Evolutionary conservation across 2,329 filamentous ascomycete genomes (phyloP).

Genomic region (Leptodontidium sp.): DNA sequence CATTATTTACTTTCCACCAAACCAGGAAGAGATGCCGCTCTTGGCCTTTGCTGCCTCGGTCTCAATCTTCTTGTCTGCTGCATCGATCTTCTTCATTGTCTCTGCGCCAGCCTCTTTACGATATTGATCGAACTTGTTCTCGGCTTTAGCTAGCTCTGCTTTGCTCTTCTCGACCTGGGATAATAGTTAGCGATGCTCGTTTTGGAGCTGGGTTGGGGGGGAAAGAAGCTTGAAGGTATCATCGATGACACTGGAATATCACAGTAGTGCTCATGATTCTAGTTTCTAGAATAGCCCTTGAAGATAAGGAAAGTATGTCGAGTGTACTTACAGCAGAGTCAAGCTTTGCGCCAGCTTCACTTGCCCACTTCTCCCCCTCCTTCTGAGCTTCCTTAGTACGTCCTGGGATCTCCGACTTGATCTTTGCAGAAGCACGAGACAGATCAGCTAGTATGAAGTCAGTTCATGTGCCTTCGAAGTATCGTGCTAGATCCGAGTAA

Average conservation of each 20-base stretch:
- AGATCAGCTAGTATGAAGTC: conserved; percentile 73
- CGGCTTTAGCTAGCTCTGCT: conserved; percentile 66
- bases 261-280: neutral
- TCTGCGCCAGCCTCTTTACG: conserved; percentile 70
- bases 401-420: conserved; percentile 72
- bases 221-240: neutral
- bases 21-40: conserved; percentile 85
- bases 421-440: conserved; percentile 69
- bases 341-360: conserved; percentile 69
- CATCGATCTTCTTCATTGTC: conserved; percentile 77
- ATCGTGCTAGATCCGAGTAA: conserved; percentile 33
- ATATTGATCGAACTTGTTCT: conserved; percentile 65
- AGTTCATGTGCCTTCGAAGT: conserved; percentile 15
- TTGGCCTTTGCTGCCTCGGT: conserved; percentile 82
- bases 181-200: conserved; percentile 23
- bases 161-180: conserved; percentile 69
- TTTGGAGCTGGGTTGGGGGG: neutral
- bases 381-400: conserved; percentile 69
- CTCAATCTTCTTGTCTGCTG: conserved; percentile 84
- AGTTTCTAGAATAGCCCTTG: neutral
- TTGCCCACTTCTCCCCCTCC: conserved; percentile 67
- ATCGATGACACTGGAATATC: neutral
- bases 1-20: conserved; percentile 66
- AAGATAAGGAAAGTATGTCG: neutral
- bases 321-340: conserved; percentile 70